These are phyloP conservation scores for Xylaria sp. DNA, from an alignment of 2,329 filamentous ascomycete genomes.

Conservation along the genomic window DNA sequence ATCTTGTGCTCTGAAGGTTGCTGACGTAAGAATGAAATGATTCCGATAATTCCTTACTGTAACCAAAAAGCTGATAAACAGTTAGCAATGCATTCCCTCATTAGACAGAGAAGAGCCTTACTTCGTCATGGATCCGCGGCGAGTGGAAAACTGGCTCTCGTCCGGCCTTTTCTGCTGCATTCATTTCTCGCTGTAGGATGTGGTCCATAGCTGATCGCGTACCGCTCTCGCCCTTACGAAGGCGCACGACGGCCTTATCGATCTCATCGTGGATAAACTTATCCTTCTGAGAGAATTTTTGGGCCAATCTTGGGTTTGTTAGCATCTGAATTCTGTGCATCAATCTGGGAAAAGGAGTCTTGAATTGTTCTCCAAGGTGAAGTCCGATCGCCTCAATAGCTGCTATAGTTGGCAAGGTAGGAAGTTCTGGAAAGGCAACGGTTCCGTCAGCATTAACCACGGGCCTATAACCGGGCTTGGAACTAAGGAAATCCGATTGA, in stretches of 20 bases:
- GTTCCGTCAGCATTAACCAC: constrained; percentile 20
- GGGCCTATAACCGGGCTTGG: not conserved
- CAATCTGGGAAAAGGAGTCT: constrained; percentile 25
- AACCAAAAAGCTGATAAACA: constrained; percentile 41
- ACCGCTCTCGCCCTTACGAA: constrained; percentile 34
- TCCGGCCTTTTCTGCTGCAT: constrained; percentile 45
- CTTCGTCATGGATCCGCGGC: constrained; percentile 49
- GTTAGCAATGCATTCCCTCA: not conserved
- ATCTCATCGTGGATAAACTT: constrained; percentile 39
- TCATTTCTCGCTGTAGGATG: constrained; percentile 49
- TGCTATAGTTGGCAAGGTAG: constrained; percentile 34
- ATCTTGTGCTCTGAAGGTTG: not conserved
- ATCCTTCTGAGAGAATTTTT: constrained; percentile 36
- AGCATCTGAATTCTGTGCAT: constrained; percentile 31
- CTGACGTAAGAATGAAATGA: not conserved
- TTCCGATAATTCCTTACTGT: constrained; percentile 11
- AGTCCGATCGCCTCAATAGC: constrained; percentile 31
- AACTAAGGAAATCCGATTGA: constrained; percentile 27
- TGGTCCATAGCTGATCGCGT: constrained; percentile 46
- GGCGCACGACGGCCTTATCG: constrained; percentile 35
- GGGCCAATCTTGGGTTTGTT: constrained; percentile 20
- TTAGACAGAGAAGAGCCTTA: constrained; percentile 1
- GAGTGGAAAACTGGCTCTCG: constrained; percentile 47
- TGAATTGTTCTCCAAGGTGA: constrained; percentile 37
- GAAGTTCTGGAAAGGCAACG: constrained; percentile 31